Base-by-base conservation (phyloP, 1,284 basidiomycete genomes). In the Sparassis latifolia region DNA sequence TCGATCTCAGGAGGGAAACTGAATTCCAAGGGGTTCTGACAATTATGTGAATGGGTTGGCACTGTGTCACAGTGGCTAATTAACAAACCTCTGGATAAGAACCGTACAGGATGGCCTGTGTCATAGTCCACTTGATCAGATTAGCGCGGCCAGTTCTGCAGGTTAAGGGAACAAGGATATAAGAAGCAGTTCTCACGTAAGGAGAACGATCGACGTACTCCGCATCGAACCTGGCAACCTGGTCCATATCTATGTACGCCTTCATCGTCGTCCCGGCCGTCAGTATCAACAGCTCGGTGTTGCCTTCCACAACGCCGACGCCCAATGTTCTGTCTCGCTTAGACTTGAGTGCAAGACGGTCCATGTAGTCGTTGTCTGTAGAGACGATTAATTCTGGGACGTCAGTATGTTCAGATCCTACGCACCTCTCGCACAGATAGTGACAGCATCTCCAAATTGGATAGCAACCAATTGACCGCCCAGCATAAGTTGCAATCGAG, bases 71-170 rank as follows among this genome's bases (percentile, higher is more conserved):
- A 12, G 35, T 7, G 12, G 35, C 6, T 37, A 12, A 12, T 7
- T 37, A 37, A 37, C 27, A 49, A 62, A 83, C 84, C 59, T 84
- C 78, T 27, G 77, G 69, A 56, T 81, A 71, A 29, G 87, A 77
- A 3, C 86, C 86, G 64, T 90, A 95, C 48, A 92, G 70, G 56
- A 96, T 89, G 6, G 89, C 91, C 64, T 94, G 90, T 49, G 87
- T 92, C 77, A 96, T 82, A 37, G 84, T 89, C 9, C 86, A 84
- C 67, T 89, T 88, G 59, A 95, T 80, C 35, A 91, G 70, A 47
- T 79, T 78, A 2, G 83, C 80, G 44, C 77, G 76, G 31, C 81
- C 86, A 52, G 74, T 80, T 46, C 80, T 85, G 52, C 27, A 44
- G 28, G 20, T 20, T 5, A 45, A 35, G 3, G 12, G 44, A 2